Evolutionary conservation across 2,329 filamentous ascomycete genomes (phyloP).

Genomic region (Arthrinium phaeospermum): DNA sequence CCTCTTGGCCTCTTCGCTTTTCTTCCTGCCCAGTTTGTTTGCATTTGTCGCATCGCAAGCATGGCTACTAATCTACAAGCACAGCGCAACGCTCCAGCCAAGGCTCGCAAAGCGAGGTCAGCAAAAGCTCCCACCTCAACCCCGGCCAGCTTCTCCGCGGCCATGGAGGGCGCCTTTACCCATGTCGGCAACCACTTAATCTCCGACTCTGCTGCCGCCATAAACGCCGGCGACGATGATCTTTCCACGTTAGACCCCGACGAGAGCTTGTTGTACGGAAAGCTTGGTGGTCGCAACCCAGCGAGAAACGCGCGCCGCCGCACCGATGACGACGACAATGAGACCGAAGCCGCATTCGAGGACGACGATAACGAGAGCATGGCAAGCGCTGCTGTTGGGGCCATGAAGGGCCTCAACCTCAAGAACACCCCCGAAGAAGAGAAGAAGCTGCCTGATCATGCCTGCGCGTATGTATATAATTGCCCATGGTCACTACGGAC

Average conservation of each 20-base stretch:
- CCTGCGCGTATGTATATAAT: constrained; percentile 79
- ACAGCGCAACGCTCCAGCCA: background rate
- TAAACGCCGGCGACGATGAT: constrained; percentile 84
- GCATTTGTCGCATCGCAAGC: background rate
- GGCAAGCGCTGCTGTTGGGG: constrained; percentile 81
- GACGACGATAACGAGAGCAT: constrained; percentile 81
- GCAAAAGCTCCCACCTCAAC: background rate
- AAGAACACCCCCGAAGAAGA: constrained; percentile 71
- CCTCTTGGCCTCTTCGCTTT: background rate
- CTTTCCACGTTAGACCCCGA: constrained; percentile 75
- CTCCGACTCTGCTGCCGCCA: constrained; percentile 82
- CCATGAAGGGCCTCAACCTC: constrained; percentile 68
- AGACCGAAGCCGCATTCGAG: constrained; percentile 75
- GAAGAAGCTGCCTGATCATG: constrained; percentile 89
- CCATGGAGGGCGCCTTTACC: constrained; percentile 87
- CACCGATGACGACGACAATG: constrained; percentile 88
- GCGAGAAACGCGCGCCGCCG: constrained; percentile 59
- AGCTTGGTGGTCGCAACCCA: constrained; percentile 65
- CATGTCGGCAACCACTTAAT: constrained; percentile 87
- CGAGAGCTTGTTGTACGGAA: constrained; percentile 79
- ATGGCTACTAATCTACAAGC: background rate
- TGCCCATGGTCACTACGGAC: constrained; percentile 3
- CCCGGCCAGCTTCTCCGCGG: constrained; percentile 28
- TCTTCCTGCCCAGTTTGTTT: background rate
- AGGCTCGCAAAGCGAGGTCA: constrained; percentile 9